Conservation (phyloP, 495 filamentous ascomycete genomes). For the Cercophora samala region DNA sequence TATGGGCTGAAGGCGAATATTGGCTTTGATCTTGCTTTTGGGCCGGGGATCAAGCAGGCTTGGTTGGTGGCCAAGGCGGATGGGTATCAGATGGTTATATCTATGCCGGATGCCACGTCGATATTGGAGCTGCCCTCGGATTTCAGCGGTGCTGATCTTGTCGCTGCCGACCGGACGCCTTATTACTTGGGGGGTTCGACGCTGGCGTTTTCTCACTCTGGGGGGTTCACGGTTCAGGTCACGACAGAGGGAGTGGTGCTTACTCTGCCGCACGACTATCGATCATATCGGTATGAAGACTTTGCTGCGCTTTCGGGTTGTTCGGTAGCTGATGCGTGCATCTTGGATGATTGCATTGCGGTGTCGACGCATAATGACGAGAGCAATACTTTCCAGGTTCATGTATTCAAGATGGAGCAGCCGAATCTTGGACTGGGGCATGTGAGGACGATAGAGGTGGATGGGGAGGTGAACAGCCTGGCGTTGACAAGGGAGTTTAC, state of each 20-base stretch:
- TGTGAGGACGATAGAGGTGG: constrained; percentile 25
- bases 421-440: constrained; percentile 20
- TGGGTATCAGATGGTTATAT: constrained; percentile 47
- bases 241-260: constrained; percentile 50
- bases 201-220: constrained; percentile 47
- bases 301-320: constrained; percentile 21
- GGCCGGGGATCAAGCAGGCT: constrained; percentile 38
- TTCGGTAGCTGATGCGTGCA: constrained; percentile 35
- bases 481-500: constrained; percentile 24
- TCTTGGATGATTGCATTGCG: constrained; percentile 32
- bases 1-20: constrained; percentile 68
- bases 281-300: constrained; percentile 27
- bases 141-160: constrained; percentile 33
- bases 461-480: constrained; percentile 44
- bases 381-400: constrained; percentile 32
- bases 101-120: constrained; percentile 45
- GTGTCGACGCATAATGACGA: constrained; percentile 33
- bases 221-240: constrained; percentile 50
- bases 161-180: constrained; percentile 38
- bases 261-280: constrained; percentile 1
- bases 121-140: constrained; percentile 40
- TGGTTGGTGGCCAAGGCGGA: constrained; percentile 42
- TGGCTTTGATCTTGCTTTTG: constrained; percentile 51
- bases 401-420: constrained; percentile 30
- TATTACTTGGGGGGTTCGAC: constrained; percentile 55